A percentile compares a stretch with the other conserved stretches of the same genome.
phyloP scores from a whole-genome alignment of 2,329 filamentous ascomycete species.

The Zasmidium citrigriseum region DNA sequence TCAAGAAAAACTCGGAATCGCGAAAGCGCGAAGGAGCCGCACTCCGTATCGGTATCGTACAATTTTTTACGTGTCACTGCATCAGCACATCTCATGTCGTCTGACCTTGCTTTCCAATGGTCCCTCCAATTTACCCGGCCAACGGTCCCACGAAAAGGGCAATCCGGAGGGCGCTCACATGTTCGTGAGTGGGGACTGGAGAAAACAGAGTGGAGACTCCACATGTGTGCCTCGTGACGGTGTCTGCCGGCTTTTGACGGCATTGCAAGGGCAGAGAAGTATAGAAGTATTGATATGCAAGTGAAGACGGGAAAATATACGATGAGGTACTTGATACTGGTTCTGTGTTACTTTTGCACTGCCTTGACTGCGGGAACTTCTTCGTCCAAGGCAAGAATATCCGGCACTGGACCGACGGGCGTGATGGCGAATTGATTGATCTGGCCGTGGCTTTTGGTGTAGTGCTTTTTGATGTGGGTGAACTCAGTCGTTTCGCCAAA shows the following conservation, averaged over 20 bases:
- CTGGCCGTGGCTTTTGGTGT: slow-evolving; percentile 66
- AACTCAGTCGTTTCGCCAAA: slow-evolving; percentile 86
- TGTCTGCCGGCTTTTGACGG: background rate
- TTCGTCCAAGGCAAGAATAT: slow-evolving; percentile 75
- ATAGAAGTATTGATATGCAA: too few relatives aligned
- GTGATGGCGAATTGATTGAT: slow-evolving; percentile 72
- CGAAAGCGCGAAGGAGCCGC: too few relatives aligned
- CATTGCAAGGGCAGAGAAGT: too few relatives aligned
- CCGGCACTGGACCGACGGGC: slow-evolving; percentile 78
- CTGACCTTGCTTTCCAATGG: background rate
- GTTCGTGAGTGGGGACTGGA: background rate
- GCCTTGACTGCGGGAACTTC: slow-evolving; percentile 64
- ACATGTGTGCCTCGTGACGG: background rate
- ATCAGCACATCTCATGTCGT: background rate
- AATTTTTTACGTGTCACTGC: too few relatives aligned
- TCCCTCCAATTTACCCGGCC: background rate
- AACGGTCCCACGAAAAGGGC: background rate
- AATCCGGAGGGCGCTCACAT: slow-evolving; percentile 5
- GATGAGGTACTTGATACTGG: too few relatives aligned
- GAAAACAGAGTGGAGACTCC: background rate
- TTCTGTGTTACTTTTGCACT: slow-evolving; percentile 14
- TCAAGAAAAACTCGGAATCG: too few relatives aligned
- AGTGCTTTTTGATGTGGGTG: slow-evolving; percentile 88
- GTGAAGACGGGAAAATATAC: too few relatives aligned
- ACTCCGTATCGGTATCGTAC: too few relatives aligned